Evolutionary conservation across 2,329 filamentous ascomycete species (phyloP).

Genomic region (Aspergillus sp.): DNA sequence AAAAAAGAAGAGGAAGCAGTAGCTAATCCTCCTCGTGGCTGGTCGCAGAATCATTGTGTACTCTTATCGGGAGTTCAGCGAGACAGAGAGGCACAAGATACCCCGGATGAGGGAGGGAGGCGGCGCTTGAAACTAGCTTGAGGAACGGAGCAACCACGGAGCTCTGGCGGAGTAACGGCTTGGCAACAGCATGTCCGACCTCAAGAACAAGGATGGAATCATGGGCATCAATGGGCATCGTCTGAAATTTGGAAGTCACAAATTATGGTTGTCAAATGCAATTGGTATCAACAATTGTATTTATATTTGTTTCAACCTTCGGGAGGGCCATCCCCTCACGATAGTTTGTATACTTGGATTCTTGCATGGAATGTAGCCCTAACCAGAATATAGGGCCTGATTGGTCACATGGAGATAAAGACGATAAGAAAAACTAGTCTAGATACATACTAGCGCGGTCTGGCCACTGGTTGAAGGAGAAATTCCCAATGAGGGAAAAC

Average conservation of each 20-base stretch:
- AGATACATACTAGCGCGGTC: constrained; percentile 18
- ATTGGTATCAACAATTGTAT: background rate
- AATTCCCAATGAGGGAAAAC: constrained; percentile 30
- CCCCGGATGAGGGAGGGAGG: background rate
- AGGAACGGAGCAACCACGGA: background rate
- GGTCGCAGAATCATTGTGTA: constrained; percentile 30
- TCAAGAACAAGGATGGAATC: background rate
- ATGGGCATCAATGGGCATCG: background rate
- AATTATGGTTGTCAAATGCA: background rate
- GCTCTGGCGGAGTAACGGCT: constrained; percentile 17
- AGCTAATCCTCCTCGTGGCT: constrained; percentile 18
- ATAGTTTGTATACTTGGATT: constrained; percentile 11
- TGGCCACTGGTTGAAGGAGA: constrained; percentile 15
- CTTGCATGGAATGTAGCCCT: constrained; percentile 21
- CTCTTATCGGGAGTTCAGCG: constrained; percentile 6
- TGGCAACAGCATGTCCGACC: background rate
- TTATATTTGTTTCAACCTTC: background rate
- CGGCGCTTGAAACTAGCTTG: background rate
- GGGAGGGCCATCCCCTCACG: background rate
- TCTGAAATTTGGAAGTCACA: background rate
- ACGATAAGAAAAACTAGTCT: background rate
- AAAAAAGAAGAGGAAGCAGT: constrained; percentile 33
- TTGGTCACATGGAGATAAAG: constrained; percentile 24
- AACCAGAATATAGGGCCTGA: constrained; percentile 19
- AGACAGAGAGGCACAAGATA: background rate